Evolutionary conservation across 2,329 filamentous ascomycete species (phyloP).

Genomic region (Domatiomyces globalis): DNA sequence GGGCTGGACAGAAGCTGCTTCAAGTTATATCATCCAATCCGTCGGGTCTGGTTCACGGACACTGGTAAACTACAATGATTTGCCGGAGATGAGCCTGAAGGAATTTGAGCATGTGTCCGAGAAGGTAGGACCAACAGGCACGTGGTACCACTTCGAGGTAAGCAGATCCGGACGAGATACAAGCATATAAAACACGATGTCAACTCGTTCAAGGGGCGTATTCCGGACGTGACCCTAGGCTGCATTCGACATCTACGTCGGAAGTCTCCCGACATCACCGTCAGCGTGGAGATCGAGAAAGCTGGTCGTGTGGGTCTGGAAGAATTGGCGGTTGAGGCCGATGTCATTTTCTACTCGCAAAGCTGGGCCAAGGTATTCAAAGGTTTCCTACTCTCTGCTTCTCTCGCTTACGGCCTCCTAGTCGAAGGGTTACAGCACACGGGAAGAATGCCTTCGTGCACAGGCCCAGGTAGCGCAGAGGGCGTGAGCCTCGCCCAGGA

Average conservation of each 20-base stretch:
- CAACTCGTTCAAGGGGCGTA: slow-evolving; percentile 39
- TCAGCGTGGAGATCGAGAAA: slow-evolving; percentile 63
- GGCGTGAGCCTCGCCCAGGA: slow-evolving; percentile 30
- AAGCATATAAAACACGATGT: neutral
- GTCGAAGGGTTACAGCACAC: slow-evolving; percentile 26
- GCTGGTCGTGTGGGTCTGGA: slow-evolving; percentile 46
- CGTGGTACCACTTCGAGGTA: slow-evolving; percentile 63
- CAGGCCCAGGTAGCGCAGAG: slow-evolving; percentile 29
- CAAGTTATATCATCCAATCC: slow-evolving; percentile 56
- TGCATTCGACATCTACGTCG: slow-evolving; percentile 42
- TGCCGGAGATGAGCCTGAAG: slow-evolving; percentile 50
- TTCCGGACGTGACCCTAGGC: slow-evolving; percentile 44
- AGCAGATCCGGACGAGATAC: slow-evolving; percentile 8
- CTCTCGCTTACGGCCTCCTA: neutral
- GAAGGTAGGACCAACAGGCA: slow-evolving; percentile 23
- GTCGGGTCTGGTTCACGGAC: slow-evolving; percentile 47
- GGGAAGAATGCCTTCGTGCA: slow-evolving; percentile 38
- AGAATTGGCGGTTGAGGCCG: slow-evolving; percentile 46
- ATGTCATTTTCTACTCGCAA: slow-evolving; percentile 61
- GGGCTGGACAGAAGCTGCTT: slow-evolving; percentile 43
- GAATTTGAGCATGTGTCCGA: slow-evolving; percentile 43
- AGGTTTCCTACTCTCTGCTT: slow-evolving; percentile 17
- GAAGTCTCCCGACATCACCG: slow-evolving; percentile 41
- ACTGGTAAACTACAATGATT: slow-evolving; percentile 54
- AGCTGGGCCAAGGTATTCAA: slow-evolving; percentile 46